Percentiles rank a stretch among this genome's conserved stretches.
phyloP scores from a whole-genome alignment of 805 yeast genomes.

The Torulaspora maleeae region DNA sequence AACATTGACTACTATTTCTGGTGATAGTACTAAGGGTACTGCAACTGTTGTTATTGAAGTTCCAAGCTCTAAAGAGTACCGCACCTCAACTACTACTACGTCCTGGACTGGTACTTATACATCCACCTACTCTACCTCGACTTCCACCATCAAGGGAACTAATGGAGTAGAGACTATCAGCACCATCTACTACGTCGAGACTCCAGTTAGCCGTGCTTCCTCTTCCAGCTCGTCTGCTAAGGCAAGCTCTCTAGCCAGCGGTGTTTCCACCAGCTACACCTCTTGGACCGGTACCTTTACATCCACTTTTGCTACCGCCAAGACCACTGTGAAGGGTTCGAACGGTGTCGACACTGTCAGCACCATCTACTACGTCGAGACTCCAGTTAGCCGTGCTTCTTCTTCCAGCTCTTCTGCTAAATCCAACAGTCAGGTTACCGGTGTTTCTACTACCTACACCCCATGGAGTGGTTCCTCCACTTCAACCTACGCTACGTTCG shows the following conservation, averaged over 20 bases:
- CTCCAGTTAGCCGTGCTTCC: neutral
- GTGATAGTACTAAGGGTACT: slow-evolving; percentile 8
- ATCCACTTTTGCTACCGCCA: slow-evolving; percentile 13
- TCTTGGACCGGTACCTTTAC: slow-evolving; percentile 19
- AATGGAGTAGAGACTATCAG: slow-evolving; percentile 12
- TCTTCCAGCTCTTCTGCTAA: slow-evolving; percentile 3
- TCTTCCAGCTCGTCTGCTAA: slow-evolving; percentile 9
- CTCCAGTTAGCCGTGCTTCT: slow-evolving; percentile 4
- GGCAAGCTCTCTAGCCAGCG: slow-evolving; percentile 4
- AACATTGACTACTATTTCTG: slow-evolving; percentile 8
- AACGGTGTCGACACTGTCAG: slow-evolving; percentile 12
- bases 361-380: slow-evolving; percentile 11
- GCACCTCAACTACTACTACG: slow-evolving; percentile 11
- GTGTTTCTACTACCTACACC: slow-evolving; percentile 14
- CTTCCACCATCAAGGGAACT: slow-evolving; percentile 6
- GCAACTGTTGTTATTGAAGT: slow-evolving; percentile 14
- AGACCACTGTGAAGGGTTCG: slow-evolving; percentile 8
- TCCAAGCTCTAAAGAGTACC: slow-evolving; percentile 9
- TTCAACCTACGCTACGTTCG: slow-evolving; percentile 14
- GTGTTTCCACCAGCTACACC: slow-evolving; percentile 8
- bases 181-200: slow-evolving; percentile 12
- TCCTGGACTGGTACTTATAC: slow-evolving; percentile 18
- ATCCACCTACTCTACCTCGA: slow-evolving; percentile 14
- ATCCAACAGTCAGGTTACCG: slow-evolving; percentile 4
- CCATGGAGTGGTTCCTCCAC: slow-evolving; percentile 14